Base-by-base conservation (phyloP, 2,329 filamentous ascomycete species). In the Phaeosphaeriaceae sp. region DNA sequence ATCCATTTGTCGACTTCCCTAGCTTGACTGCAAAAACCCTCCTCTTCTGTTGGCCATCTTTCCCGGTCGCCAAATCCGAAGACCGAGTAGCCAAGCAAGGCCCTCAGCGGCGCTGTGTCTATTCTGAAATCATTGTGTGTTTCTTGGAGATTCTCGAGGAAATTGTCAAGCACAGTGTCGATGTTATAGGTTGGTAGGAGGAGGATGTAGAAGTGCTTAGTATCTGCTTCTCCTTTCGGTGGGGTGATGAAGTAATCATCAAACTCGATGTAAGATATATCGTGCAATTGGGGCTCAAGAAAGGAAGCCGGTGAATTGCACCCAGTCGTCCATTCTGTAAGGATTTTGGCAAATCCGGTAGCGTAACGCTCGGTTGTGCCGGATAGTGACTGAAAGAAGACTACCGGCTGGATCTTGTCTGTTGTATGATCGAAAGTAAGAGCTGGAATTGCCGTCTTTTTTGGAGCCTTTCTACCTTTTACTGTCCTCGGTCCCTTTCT, bases 91-190 rank as follows among this genome's bases (percentile, higher is more conserved):
- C 93, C 93, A 2, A 92, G 77, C 13, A 97, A 74, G 1, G 81
- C 77, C 0, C 87, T 86, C 38, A 99, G 75, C 0, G 94, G 88
- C 0, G 89, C 87, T 0, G 92, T 96, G 64, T 97, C 92, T 59
- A 99, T 95, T 49, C 93, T 86, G 79, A 97, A 97, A 73, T 99
- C 94, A 75, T 97, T 86, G 69, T 97, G 93, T 0, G 92, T 97
- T 71, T 99, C 93, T 68, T 89, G 82, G 5, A 99, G 77, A 70
- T 96, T 91, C 56, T 90, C 86, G 18, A 97, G 79, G 70, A 97
- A 92, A 13, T 85, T 93, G 66, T 92, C 89, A 60, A 96, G 85
- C 59, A 95, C 89, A 6, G 90, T 93, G 66, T 97, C 93, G 65
- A 97, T 96, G 67, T 97, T 95, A 78, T 97, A 97, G 56, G 89